Conservation (phyloP, 2,329 filamentous ascomycete genomes). For the Epichloe sibirici region DNA sequence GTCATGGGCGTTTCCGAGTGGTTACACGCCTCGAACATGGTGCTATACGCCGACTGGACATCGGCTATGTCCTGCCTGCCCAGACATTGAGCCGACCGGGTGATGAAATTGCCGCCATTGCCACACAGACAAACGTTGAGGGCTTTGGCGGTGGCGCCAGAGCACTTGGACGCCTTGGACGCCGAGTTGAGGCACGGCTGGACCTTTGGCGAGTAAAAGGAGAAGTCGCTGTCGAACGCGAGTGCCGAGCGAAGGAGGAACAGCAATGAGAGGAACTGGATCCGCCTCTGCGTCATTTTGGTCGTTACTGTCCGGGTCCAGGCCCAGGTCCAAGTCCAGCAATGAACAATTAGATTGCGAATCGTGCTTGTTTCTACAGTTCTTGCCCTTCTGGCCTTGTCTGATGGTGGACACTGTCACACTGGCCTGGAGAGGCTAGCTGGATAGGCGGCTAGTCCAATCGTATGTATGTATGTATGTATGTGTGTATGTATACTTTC, state of each 20-base stretch:
- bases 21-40: constrained; percentile 30
- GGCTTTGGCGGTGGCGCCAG: constrained; percentile 22
- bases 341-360: too few species aligned
- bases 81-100: constrained; percentile 33
- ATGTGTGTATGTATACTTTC: too few species aligned
- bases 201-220: constrained; percentile 19
- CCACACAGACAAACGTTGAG: constrained; percentile 39
- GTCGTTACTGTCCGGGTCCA: background rate
- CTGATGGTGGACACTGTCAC: too few species aligned
- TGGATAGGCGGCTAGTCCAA: too few species aligned
- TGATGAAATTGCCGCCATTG: constrained; percentile 37
- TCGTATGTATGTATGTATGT: too few species aligned
- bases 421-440: too few species aligned
- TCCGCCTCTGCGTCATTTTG: constrained; percentile 15
- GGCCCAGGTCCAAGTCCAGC: background rate
- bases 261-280: constrained; percentile 17
- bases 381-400: too few species aligned
- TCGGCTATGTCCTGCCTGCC: constrained; percentile 22
- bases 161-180: constrained; percentile 28
- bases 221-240: constrained; percentile 20
- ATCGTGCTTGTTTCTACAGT: too few species aligned
- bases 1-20: constrained; percentile 30
- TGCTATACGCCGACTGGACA: constrained; percentile 29
- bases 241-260: constrained; percentile 13
- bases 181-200: constrained; percentile 31